Evolutionary conservation across 1,284 basidiomycete species (phyloP).

Genomic region (Microbotryum silenes-acaulis): DNA sequence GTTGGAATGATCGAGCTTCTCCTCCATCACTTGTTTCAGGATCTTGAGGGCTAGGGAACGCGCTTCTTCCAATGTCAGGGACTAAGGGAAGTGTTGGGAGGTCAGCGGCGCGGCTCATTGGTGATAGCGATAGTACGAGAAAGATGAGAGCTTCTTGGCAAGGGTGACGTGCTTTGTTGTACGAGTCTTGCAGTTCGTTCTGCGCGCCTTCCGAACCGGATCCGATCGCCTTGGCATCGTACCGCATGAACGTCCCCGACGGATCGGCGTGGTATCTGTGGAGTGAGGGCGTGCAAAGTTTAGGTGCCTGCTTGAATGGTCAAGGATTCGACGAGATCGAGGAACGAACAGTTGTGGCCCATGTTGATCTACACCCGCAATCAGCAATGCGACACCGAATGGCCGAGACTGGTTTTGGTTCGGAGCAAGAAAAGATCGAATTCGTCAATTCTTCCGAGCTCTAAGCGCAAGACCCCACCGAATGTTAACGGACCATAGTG

Average conservation of each 20-base stretch:
- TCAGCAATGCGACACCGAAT: conserved; percentile 94
- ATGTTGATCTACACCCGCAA: conserved; percentile 91
- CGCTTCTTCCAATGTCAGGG: conserved; percentile 86
- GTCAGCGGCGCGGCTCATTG: background rate
- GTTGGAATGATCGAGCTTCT: conserved; percentile 96
- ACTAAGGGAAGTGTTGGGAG: conserved; percentile 47
- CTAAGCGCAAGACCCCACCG: too few species aligned
- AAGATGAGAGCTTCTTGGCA: background rate
- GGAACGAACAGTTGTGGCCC: conserved; percentile 80
- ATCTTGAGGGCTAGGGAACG: conserved; percentile 78
- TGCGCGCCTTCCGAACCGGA: conserved; percentile 97
- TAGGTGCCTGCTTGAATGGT: background rate
- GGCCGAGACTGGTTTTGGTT: conserved; percentile 63
- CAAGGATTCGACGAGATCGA: background rate
- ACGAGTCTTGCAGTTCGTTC: conserved; percentile 93
- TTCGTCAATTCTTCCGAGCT: background rate
- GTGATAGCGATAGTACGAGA: too few species aligned
- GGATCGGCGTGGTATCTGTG: conserved; percentile 92
- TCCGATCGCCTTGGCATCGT: conserved; percentile 97
- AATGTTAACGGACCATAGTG: conserved; percentile 62
- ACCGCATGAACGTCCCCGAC: conserved; percentile 95
- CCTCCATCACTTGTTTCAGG: conserved; percentile 99
- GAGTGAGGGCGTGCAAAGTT: background rate
- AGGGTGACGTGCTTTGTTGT: conserved; percentile 65
- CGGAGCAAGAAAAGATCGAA: background rate